Conservation (phyloP, 305 asterid species). For the Galium porrigens region DNA sequence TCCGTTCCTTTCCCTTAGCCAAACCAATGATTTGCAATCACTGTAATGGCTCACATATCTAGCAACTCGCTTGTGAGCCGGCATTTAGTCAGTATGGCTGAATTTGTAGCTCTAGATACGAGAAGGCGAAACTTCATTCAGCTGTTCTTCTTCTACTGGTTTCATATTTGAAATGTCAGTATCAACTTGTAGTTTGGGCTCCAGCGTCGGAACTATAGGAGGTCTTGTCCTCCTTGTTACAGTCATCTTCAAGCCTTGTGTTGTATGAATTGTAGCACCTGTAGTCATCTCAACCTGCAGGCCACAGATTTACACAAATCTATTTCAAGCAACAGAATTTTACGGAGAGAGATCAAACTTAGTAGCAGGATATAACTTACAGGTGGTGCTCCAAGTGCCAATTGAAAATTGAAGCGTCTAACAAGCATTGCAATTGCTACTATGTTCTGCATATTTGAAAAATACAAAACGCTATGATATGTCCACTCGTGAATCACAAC, state of each 20-base stretch:
- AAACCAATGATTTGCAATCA: not conserved
- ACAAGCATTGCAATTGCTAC: conserved; percentile 92
- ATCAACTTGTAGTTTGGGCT: conserved; percentile 31
- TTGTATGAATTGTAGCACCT: conserved; percentile 96
- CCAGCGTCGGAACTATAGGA: conserved; percentile 47
- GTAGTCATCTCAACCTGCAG: conserved; percentile 89
- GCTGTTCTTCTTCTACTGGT: conserved; percentile 29
- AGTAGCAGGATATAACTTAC: conserved; percentile 33
- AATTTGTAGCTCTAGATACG: conserved; percentile 3
- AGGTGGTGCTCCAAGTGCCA: conserved; percentile 90
- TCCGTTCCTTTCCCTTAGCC: not conserved
- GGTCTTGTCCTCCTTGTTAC: conserved; percentile 56
- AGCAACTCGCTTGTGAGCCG: not conserved
- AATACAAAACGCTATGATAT: not conserved
- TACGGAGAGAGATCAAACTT: not conserved
- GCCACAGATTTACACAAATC: not conserved
- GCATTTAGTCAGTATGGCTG: conserved; percentile 24
- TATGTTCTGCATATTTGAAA: conserved; percentile 33
- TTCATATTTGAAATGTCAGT: conserved; percentile 25
- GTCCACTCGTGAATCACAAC: conserved; percentile 5
- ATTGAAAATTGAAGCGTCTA: conserved; percentile 69
- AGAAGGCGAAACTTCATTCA: conserved; percentile 29
- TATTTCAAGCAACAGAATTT: not conserved
- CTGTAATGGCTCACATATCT: not conserved
- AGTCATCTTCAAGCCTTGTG: conserved; percentile 77